Evolutionary conservation across 768 basidiomycete species (phyloP), one percentile per base, ranked within the genome.

Genomic region (Imleria badia): DNA sequence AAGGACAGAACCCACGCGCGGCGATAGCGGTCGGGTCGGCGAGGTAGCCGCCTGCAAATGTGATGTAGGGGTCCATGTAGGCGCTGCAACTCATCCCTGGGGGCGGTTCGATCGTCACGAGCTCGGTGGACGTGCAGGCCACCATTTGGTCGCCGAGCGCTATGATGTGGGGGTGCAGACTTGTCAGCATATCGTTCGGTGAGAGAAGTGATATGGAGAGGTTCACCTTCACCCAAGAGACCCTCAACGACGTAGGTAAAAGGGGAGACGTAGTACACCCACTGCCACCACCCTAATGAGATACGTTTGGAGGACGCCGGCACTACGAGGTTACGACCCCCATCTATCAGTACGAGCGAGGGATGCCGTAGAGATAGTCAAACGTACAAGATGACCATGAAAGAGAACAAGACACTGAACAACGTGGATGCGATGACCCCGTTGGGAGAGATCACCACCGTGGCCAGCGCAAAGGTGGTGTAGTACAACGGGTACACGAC

Each of bases 1-100:
- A 75, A 1, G 81, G 70, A 58, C 87, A 88, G 68, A 81, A 86
- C 19, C 74, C 54, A 64, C 87, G 89, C 42, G 63, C 68, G 17
- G 68, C 54, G 0, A 79, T 78, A 4, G 84, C 81, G n/a, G 77
- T 66, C 1, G 81, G 75, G 58, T 87, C 79, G 22, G 73, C 61
- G 29, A 89, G 67, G 58, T 84, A 84, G 10, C 87, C 86, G 0
- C 86, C 82, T 6, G 75, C 72, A 1, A 58, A 42, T 0, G 66
- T 53, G 15, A 85, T 81, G 70, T 78, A 91, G 0, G 71, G 63
- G 19, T 66, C 44, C 65, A 87, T 70, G 65, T 81, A 90, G 5
- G 73, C 54, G 5, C 60, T 60, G 61, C 89, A 91, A 5, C 75
- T 81, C 54, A 75, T 60, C 2, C 82, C 84, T 1, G 69, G 55